Conservation (phyloP, 2,329 filamentous ascomycete genomes). For the Monosporascus sp. region DNA sequence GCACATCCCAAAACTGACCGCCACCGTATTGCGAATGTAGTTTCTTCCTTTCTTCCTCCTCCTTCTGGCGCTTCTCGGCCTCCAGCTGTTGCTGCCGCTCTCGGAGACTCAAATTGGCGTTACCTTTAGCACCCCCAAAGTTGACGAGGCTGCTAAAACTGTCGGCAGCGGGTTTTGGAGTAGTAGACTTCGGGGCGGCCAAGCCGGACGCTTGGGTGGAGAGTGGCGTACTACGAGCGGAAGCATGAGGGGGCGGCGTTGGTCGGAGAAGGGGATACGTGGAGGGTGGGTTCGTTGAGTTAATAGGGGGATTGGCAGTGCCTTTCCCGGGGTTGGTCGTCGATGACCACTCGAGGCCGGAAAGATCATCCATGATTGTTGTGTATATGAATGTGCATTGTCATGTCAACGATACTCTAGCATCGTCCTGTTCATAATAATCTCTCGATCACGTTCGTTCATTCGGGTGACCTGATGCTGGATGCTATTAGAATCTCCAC, state of each 20-base stretch:
- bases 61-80: slow-evolving; percentile 63
- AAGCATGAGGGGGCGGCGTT: slow-evolving; percentile 50
- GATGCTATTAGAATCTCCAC: too few relatives aligned
- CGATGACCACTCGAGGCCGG: slow-evolving; percentile 28
- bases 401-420: slow-evolving; percentile 22
- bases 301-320: slow-evolving; percentile 16
- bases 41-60: slow-evolving; percentile 65
- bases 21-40: slow-evolving; percentile 75
- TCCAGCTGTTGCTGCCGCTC: slow-evolving; percentile 69
- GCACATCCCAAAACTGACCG: slow-evolving; percentile 68
- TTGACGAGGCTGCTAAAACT: slow-evolving; percentile 75
- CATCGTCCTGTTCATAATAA: slow-evolving; percentile 9
- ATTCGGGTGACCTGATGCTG: too few relatives aligned
- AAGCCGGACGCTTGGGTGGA: slow-evolving; percentile 43
- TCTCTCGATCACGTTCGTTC: too few relatives aligned
- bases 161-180: slow-evolving; percentile 54
- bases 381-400: slow-evolving; percentile 7
- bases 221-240: slow-evolving; percentile 52
- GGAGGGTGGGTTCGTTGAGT: slow-evolving; percentile 21
- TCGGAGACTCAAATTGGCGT: slow-evolving; percentile 69
- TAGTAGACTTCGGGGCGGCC: slow-evolving; percentile 37
- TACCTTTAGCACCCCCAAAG: slow-evolving; percentile 54
- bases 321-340: slow-evolving; percentile 17
- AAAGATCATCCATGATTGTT: slow-evolving; percentile 29
- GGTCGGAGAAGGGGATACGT: slow-evolving; percentile 43